These are phyloP conservation scores for Dendrobium officinale DNA, from an alignment of 106 monocot species.

Conservation along the genomic window DNA sequence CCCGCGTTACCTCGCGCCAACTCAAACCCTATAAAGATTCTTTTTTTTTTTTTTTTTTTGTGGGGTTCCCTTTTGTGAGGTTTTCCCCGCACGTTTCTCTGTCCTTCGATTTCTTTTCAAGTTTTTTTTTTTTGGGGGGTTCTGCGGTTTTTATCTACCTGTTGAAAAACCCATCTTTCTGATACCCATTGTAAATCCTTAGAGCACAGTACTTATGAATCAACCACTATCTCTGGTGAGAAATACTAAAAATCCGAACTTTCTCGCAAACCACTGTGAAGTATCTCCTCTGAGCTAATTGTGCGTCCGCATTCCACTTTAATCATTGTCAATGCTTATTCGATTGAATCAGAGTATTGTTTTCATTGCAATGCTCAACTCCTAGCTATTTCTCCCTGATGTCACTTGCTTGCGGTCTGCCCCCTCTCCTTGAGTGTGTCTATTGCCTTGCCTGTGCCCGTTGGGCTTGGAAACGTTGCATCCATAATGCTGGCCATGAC, in stretches of 20 bases:
- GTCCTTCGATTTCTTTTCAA: neutral
- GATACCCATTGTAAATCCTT: neutral
- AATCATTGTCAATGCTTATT: neutral
- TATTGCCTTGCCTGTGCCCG: conserved; percentile 71
- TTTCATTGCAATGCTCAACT: neutral
- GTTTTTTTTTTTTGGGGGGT: neutral
- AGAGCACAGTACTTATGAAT: neutral
- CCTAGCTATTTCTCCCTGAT: conserved; percentile 17
- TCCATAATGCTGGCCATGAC: conserved; percentile 64
- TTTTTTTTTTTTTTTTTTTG: neutral
- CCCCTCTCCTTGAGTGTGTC: conserved; percentile 79
- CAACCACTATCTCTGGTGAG: neutral
- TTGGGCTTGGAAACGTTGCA: conserved; percentile 80
- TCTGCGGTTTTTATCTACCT: neutral
- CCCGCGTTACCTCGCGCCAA: neutral
- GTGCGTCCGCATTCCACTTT: neutral
- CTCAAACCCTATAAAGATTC: neutral
- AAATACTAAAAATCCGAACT: neutral
- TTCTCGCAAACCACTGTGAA: neutral
- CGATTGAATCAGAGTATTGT: neutral
- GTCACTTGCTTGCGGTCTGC: conserved; percentile 69
- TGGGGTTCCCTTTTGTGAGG: neutral
- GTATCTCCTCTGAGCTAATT: neutral
- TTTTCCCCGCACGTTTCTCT: neutral
- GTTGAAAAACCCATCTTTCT: neutral